Evolutionary conservation across 306 rosid species (phyloP), one percentile per base, ranked within the genome.

Genomic region (Lupinus albus): DNA sequence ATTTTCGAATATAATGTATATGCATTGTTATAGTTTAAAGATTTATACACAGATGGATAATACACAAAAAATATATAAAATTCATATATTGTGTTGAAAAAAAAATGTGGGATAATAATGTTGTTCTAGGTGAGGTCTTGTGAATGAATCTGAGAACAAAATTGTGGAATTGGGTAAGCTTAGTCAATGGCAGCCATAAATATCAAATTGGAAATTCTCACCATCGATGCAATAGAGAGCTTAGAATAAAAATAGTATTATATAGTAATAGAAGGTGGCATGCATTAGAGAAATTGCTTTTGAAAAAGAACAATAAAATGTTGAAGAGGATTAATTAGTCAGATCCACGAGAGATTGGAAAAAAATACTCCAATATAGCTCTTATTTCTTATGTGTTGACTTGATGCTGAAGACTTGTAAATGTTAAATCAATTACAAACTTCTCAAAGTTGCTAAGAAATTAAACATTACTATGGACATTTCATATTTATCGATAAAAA

Each of bases 111-210:
- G 45, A 30, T 33, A 68, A 21, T 18, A 15, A 56, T 56, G 41
- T 11, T 64, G 66, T 44, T 38, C 18, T 10, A 5, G 49, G 76
- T 35, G 39, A 69, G 36, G 15, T 63, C 41, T 38, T 38, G 57
- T 39, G 49, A 32, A 74, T 54, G 13, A 54, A n/a, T 38, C 3
- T 56, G 52, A 54, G 70, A 50, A 56, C 64, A 28, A 14, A 25
- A 59, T 64, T 64, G 81, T 57, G 60, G 70, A 79, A 49, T 51
- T 76, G 4, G 33, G 0, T 55, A 32, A 33, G 49, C 17, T 45
- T 57, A 55, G 83, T 74, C 69, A 58, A 75, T 44, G 5, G 49
- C 52, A 52, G 39, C 74, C 78, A 78, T 50, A 11, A 64, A 55
- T 69, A 41, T 17, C 32, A 67, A 76, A 51, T 50, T 41, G 45